Evolutionary conservation across 352 stramenopile species (phyloP).

Genomic region (Pythium apleroticum): DNA sequence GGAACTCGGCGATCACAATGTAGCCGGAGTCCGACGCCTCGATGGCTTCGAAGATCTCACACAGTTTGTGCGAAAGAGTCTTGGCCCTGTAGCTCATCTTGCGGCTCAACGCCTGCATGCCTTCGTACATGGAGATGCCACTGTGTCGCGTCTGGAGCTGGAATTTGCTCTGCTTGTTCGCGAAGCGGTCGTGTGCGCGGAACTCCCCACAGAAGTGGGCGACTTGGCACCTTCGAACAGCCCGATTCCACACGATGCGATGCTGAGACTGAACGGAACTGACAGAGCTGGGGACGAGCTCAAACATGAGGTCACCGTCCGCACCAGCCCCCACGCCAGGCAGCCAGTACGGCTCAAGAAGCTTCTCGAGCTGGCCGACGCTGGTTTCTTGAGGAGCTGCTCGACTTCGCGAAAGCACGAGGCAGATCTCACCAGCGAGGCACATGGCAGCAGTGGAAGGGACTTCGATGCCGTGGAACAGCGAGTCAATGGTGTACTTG

Average conservation of each 20-base stretch:
- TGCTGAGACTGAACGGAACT: conserved; percentile 10
- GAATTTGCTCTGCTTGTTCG: not conserved
- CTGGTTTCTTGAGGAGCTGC: conserved; percentile 27
- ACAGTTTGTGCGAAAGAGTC: conserved; percentile 40
- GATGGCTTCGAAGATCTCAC: conserved; percentile 72
- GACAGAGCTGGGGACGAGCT: not conserved
- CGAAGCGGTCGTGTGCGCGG: conserved; percentile 1
- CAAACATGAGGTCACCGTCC: not conserved
- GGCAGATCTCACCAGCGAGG: conserved; percentile 52
- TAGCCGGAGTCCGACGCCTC: conserved; percentile 57
- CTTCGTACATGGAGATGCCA: conserved; percentile 14
- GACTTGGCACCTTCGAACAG: conserved; percentile 52
- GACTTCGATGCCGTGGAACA: conserved; percentile 43
- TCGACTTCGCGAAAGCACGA: conserved; percentile 44
- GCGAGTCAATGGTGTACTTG: conserved; percentile 43
- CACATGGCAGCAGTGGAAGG: conserved; percentile 36
- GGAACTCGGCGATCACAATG: conserved; percentile 69
- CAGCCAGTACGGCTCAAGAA: conserved; percentile 57
- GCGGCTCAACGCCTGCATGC: conserved; percentile 16
- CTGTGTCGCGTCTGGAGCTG: not conserved
- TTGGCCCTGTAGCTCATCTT: conserved; percentile 39
- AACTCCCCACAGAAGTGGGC: conserved; percentile 35
- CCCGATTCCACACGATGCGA: conserved; percentile 67
- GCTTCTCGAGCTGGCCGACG: conserved; percentile 31
- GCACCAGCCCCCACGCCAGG: conserved; percentile 6